Evolutionary conservation across 164 flowering plant species (phyloP).

Genomic region (Sextonia rubra): DNA sequence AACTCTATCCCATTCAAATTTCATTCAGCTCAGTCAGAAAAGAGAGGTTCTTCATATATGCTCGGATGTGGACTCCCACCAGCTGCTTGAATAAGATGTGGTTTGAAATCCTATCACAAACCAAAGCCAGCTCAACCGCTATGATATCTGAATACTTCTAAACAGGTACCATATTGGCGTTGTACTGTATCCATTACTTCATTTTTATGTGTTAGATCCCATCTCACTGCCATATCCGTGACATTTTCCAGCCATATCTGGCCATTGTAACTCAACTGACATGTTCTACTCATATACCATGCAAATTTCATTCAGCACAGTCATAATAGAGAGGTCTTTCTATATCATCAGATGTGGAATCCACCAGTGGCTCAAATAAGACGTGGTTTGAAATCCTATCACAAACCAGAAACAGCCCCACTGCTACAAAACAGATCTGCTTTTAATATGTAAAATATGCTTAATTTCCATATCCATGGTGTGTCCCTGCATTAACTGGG

Average conservation of each 20-base stretch:
- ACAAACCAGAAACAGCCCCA: constrained; percentile 1
- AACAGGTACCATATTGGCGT: too few relatives aligned
- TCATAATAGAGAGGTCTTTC: neutral
- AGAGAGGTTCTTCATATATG: neutral
- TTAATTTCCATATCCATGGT: too few relatives aligned
- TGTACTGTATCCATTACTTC: too few relatives aligned
- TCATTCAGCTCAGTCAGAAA: neutral
- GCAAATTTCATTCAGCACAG: neutral
- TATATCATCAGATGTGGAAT: neutral
- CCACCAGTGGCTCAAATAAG: neutral
- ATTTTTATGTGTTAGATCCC: too few relatives aligned
- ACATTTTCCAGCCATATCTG: too few relatives aligned
- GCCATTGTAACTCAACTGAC: neutral
- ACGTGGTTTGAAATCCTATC: neutral
- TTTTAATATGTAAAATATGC: too few relatives aligned
- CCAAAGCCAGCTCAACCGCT: neutral
- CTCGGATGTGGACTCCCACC: neutral
- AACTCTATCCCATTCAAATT: neutral
- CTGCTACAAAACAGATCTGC: too few relatives aligned
- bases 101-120: neutral
- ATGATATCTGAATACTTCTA: too few relatives aligned
- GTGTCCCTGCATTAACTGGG: too few relatives aligned
- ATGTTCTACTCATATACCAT: neutral
- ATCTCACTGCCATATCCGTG: too few relatives aligned
- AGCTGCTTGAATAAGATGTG: neutral